Evolutionary conservation across 1,284 basidiomycete species (phyloP), one percentile per base, ranked within the genome.

Genomic region (Flammula alnicola): DNA sequence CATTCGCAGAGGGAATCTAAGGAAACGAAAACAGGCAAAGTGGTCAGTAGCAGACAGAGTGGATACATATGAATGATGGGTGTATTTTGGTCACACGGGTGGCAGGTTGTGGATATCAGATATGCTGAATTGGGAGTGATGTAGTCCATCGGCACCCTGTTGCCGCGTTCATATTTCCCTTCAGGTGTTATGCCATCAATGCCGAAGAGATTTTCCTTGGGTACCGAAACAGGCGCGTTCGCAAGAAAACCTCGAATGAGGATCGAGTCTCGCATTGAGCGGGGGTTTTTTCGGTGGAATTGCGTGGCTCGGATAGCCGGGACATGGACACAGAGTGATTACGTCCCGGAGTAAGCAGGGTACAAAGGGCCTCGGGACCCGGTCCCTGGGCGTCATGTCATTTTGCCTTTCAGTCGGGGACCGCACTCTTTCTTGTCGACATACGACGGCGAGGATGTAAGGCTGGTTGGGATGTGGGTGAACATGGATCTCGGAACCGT

Each of bases 1-100:
- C n/a, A n/a, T n/a, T n/a, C n/a, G n/a, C n/a, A n/a, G n/a, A 51
- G 44, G 27, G 26, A 44, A 44, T 55, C 5, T 35, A 39, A 47
- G 49, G 37, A 25, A 48, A 36, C 17, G 40, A 53, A 10, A 23
- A 46, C 38, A 45, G 40, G 38, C 16, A 41, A 17, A 42, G 33
- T 33, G 12, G 32, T 31, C 12, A 49, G 27, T 38, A 22, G 54
- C 40, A 57, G 33, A 45, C 35, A 40, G 47, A 53, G 40, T 44
- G 26, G 31, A 33, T 16, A 35, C 26, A 22, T 32, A 32, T 32
- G 16, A 9, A 11, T n/a, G 12, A 31, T 44, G n/a, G n/a, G n/a
- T n/a, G n/a, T n/a, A n/a, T n/a, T n/a, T n/a, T n/a, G n/a, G 37
- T 47, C 45, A 32, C 36, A 40, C 22, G 14, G 16, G 36, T 36